Base-by-base conservation (phyloP, 139 green algal species). In the Marvania coccoides region DNA sequence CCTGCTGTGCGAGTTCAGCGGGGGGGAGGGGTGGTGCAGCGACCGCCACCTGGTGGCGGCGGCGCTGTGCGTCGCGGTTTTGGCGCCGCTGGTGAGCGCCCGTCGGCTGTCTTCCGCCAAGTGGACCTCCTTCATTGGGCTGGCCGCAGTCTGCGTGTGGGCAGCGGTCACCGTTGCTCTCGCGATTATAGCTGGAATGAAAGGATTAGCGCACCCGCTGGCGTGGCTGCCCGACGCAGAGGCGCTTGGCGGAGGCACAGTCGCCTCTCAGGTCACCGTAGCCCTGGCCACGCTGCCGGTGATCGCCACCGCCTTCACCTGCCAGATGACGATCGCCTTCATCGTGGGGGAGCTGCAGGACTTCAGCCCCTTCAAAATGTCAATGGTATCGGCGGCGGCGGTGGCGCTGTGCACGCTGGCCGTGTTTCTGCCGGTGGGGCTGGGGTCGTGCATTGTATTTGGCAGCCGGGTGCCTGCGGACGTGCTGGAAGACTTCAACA, bases 271-370 rank as follows among this genome's bases (percentile, higher is more conserved):
- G 19, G 19, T 19, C 19, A 51, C 19, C 42, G 42, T 51, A 51
- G 42, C 42, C 19, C 42, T 51, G 42, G 42, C 42, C 40, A 39
- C 65, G 3, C 47, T 68, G 31, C 55, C 57, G 5, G 42, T 68
- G 10, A 59, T 74, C 19, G 67, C 57, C 31, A 74, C 67, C 3
- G 67, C 67, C 0, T 74, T 66, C 51, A 74, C 67, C 1, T 74
- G 67, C 45, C 54, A 65, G 35, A 74, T 74, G 67, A 68, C 67
- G 1, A 37, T 74, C 0, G 55, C 64, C 31, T 28, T 40, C 45
- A 61, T 74, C 23, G 31, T 74, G 38, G 3, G 59, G 2, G 69
- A 75, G 12, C 26, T 75, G 47, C 26, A 38, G 36, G 35, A 53
- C 26, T 71, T 75, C 47, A 65, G 28, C 3, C 13, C 34, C 28